A percentile compares a stretch with the other conserved stretches of the same genome.
These are phyloP conservation scores for Pisolithus microcarpus DNA, from an alignment of 768 basidiomycete genomes.

Conservation along the genomic window DNA sequence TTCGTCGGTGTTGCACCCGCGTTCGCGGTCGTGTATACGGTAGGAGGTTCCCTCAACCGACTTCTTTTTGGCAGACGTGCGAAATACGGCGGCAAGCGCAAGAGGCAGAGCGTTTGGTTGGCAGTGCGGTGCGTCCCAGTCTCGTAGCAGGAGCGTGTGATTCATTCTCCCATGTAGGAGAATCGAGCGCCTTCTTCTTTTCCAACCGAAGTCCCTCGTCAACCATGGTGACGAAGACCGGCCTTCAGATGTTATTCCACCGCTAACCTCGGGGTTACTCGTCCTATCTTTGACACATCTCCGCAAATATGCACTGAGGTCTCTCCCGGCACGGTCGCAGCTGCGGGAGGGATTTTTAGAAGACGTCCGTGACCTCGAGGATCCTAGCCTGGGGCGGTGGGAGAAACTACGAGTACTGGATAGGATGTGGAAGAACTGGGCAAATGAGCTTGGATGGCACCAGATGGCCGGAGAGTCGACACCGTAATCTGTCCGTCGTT, in stretches of 20 bases:
- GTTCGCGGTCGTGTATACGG: slow-evolving; percentile 68
- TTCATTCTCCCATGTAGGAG: slow-evolving; percentile 33
- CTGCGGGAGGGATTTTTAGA: slow-evolving; percentile 76
- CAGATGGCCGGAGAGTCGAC: slow-evolving; percentile 14
- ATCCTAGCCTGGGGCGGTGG: slow-evolving; percentile 54
- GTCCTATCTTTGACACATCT: slow-evolving; percentile 64
- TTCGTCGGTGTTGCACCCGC: slow-evolving; percentile 95
- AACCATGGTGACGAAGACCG: slow-evolving; percentile 8
- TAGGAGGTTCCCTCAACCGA: slow-evolving; percentile 44
- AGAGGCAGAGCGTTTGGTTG: slow-evolving; percentile 55
- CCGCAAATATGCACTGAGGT: slow-evolving; percentile 53
- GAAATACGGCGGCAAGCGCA: slow-evolving; percentile 51
- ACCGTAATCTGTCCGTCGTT: neutral
- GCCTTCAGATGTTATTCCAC: slow-evolving; percentile 24
- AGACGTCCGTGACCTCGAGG: slow-evolving; percentile 78
- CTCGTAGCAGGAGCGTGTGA: neutral
- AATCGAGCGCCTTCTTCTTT: slow-evolving; percentile 61
- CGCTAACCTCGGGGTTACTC: slow-evolving; percentile 66
- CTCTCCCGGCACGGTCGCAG: slow-evolving; percentile 51
- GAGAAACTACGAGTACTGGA: slow-evolving; percentile 77
- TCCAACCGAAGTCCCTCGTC: slow-evolving; percentile 31
- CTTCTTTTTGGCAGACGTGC: slow-evolving; percentile 47
- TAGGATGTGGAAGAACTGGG: slow-evolving; percentile 89
- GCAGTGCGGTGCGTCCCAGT: slow-evolving; percentile 50
- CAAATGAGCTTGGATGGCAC: slow-evolving; percentile 56